A percentile compares a stretch with the other conserved stretches of the same genome.
Conservation (phyloP, 768 basidiomycete genomes). For the Amanita thiersii region DNA sequence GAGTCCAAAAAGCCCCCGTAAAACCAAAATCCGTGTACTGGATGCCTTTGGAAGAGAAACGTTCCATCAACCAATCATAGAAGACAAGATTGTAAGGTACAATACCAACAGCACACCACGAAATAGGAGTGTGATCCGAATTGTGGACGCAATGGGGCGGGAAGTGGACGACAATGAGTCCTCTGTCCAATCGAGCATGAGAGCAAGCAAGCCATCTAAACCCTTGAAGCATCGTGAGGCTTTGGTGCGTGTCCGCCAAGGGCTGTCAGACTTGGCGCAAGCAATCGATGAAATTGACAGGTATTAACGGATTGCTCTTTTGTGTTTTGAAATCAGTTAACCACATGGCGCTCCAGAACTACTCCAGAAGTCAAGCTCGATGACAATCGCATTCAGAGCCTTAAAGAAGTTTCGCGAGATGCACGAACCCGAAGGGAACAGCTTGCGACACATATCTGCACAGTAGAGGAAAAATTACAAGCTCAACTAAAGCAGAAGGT, state of each 20-base stretch:
- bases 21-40: conserved; percentile 52
- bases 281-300: conserved; percentile 51
- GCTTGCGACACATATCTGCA: conserved; percentile 30
- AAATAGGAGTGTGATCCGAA: conserved; percentile 38
- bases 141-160: conserved; percentile 66
- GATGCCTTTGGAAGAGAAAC: conserved; percentile 62
- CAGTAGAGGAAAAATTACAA: conserved; percentile 21
- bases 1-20: conserved; percentile 25
- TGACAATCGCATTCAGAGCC: conserved; percentile 35
- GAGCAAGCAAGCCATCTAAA: conserved; percentile 14
- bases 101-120: conserved; percentile 11
- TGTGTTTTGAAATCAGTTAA: conserved; percentile 5
- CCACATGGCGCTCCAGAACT: conserved; percentile 18
- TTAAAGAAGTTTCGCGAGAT: conserved; percentile 44
- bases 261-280: conserved; percentile 47
- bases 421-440: conserved; percentile 43
- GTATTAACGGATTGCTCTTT: conserved; percentile 25
- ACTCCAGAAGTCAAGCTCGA: conserved; percentile 28
- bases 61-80: conserved; percentile 11
- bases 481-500: not conserved
- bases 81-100: conserved; percentile 7
- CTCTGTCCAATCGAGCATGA: conserved; percentile 14
- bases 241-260: conserved; percentile 47
- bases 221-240: conserved; percentile 39
- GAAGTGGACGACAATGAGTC: conserved; percentile 34